Base-by-base conservation (phyloP, 139 green algal genomes). In the Spirogloea muscicola region DNA sequence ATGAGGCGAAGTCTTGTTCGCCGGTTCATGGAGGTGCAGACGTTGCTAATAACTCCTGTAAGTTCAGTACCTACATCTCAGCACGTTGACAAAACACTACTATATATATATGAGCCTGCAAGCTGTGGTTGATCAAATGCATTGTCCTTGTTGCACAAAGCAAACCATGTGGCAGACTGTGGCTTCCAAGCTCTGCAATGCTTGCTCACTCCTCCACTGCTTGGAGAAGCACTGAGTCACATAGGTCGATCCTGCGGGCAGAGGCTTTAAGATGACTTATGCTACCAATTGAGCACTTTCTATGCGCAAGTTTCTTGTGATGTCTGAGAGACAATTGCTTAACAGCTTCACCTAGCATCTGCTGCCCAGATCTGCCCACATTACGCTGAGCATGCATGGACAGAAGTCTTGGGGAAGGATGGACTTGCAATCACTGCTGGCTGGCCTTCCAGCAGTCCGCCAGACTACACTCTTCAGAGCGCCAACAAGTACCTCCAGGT, bases 351-450 rank as follows among this genome's bases (percentile, higher is more conserved):
- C 16, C 18, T 16, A 21, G 27, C 55, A 33, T 10, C 27, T 39
- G 10, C 60, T 72, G 41, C 21, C 16, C 41, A 81, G 74, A 78
- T 81, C 36, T 81, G 67, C 58, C 95, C 95, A 5, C 95, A 99
- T 86, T 93, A 85, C 29, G 85, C 78, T 40, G 94, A 99, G 68
- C 92, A 99, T 84, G 76, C 97, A 3, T 98, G 93, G 93, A 44
- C 77, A 25, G 82, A 82, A 31, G 18, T 96, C 33, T 84, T 97
- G 57, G 86, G 88, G 46, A 83, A 77, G 62, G n/a, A 68, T 27
- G 71, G 85, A 7, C 73, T 38, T 27, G 85, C 87, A 7, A 62
- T 96, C 7, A 92, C 81, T 0, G 87, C 89, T 3, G 93, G 94
- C 25, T 97, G 87, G 88, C 93, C 93, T n/a, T 74, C 70, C 1